Base-by-base conservation (phyloP, 108 stramenopile genomes). In the Fragilariopsis cylindrus region DNA sequence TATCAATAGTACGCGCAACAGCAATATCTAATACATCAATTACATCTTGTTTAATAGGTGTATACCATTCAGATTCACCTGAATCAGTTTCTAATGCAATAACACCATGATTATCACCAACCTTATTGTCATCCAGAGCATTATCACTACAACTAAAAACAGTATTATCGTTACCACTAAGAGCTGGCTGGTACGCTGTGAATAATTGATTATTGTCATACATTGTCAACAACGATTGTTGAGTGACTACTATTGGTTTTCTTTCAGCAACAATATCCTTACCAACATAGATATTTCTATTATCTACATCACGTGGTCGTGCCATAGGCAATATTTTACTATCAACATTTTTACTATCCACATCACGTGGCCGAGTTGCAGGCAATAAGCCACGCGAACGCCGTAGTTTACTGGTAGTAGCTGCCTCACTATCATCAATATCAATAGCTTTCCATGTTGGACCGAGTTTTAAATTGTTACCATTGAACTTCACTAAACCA, bases 401-500 rank as follows among this genome's bases (percentile, higher is more conserved):
- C 11, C 44, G n/a, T 1, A 4, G 6, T 19, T 11, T 68, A 18
- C 21, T 39, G 0, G 4, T 44, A 0, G 21, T 45, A 8, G 13
- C 42, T 7, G 11, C 1, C 11, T 65, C 44, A 6, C 8, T 41
- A 5, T 5, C 13, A 19, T 48, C 46, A 7, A 9, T 30, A 21
- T 68, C 49, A 2, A 52, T 40, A 44, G 44, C 53, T 13, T 39
- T 45, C 70, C 70, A 71, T 11, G 57, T n/a, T 5, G 70, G 70
- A 4, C 70, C 70, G 8, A 15, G 11, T 12, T 42, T 19, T 39
- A 71, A 15, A 45, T 57, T 16, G n/a, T 18, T 9, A 8, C 56
- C 40, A 5, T 71, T 55, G 15, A 71, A 71, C 57, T 71, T 71
- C 7, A 71, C 55, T 2, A 71, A 19, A 9, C 70, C 70, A 42